These are phyloP conservation scores for Erucastrum elatum DNA, from an alignment of 345 rosid species.

Conservation along the genomic window DNA sequence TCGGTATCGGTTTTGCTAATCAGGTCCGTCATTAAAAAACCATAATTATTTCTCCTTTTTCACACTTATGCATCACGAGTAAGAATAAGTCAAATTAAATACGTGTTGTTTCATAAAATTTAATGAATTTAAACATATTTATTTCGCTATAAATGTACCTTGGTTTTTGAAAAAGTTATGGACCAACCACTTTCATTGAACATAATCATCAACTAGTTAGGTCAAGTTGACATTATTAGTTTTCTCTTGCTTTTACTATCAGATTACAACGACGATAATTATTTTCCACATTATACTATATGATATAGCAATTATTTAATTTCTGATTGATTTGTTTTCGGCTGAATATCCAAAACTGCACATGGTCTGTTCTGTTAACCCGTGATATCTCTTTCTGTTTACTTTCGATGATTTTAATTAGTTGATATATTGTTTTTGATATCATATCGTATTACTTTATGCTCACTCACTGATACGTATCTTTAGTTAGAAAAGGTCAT, in stretches of 20 bases:
- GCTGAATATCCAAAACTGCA: slow-evolving; percentile 28
- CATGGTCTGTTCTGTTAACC: slow-evolving; percentile 32
- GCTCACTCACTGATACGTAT: background rate
- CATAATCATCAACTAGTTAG: slow-evolving; percentile 30
- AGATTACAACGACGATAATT: slow-evolving; percentile 2
- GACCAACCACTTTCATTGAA: slow-evolving; percentile 25
- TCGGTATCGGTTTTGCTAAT: slow-evolving; percentile 96
- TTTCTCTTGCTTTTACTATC: slow-evolving; percentile 12
- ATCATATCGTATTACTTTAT: background rate
- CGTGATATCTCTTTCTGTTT: slow-evolving; percentile 22
- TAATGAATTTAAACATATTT: background rate
- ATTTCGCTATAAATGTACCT: slow-evolving; percentile 20
- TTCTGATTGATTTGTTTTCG: background rate
- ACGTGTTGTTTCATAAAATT: background rate
- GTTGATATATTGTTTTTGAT: background rate
- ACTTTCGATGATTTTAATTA: background rate
- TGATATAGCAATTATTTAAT: background rate
- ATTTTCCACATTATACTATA: slow-evolving; percentile 3
- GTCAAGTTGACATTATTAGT: slow-evolving; percentile 27
- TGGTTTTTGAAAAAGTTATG: slow-evolving; percentile 16
- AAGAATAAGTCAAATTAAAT: slow-evolving; percentile 1
- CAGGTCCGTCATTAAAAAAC: slow-evolving; percentile 54
- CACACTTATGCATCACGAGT: background rate
- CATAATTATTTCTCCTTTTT: background rate
- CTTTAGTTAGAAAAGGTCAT: slow-evolving; percentile 28